Evolutionary conservation across 2,329 filamentous ascomycete genomes (phyloP), one percentile per base, ranked within the genome.

Genomic region (Neofusicoccum sp.): DNA sequence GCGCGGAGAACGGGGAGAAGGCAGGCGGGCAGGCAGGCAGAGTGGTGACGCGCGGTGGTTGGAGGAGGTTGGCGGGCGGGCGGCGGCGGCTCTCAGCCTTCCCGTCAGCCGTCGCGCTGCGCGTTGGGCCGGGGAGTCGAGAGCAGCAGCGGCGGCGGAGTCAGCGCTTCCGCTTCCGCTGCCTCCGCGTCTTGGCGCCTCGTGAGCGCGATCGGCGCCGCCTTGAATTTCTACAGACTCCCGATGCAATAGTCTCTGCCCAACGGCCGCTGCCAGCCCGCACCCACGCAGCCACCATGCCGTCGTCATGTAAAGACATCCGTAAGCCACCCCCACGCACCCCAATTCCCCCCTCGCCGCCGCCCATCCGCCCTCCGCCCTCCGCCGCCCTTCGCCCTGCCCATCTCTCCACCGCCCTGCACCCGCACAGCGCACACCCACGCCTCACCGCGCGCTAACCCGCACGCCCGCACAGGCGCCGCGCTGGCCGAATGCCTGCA

Each of bases 261-360:
- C 26, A 26, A 28, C 51, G 36, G 36, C 28, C 24, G 5, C 14
- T 14, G 36, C 51, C 36, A 24, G 51, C 51, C 12, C 34, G 31
- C 4, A 8, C 9, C n/a, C 28, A 20, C 20, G 20, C 20, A 16
- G 40, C 31, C 48, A 38, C 44, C 59, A 96, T 98, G 95, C 93
- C 93, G 62, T 92, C 90, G 76, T 97, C 93, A 65, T 99, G 95
- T 80, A 91, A 93, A 86, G 93, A 98, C 77, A 90, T 99, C 74
- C 87, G 93, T 98, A 84, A 68, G 90, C 80, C 56, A 34, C 24
- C 34, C 31, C 14, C 43, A 16, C 26, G 16, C 26, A 20, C 34
- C 26, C 12, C 7, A n/a, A 14, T 20, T 26, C 34, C 34, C 16
- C 28, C 36, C 9, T 4, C 24, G 61, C 54, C 8, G 7, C 33